Percentiles rank a stretch among this genome's conserved stretches.
Conservation (phyloP, 2,329 filamentous ascomycete species). For the Paecilomyces niveus region DNA sequence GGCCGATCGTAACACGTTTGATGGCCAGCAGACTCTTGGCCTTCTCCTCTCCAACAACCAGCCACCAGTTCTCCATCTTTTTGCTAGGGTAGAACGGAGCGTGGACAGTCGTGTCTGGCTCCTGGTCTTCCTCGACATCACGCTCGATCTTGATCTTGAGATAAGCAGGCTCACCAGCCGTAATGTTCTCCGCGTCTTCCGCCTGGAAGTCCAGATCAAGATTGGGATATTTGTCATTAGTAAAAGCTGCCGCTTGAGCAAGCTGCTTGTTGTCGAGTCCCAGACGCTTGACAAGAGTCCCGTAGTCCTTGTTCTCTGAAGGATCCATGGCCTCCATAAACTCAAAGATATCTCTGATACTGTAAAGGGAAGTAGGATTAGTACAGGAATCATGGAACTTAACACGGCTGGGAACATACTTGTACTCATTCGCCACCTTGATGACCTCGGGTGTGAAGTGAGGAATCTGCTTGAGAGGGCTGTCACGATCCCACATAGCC, state of each 20-base stretch:
- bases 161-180: conserved; percentile 72
- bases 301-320: conserved; percentile 79
- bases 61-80: conserved; percentile 98
- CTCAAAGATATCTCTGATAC: conserved; percentile 86
- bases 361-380: conserved; percentile 32
- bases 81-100: conserved; percentile 87
- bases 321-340: conserved; percentile 99
- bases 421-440: conserved; percentile 71
- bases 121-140: conserved; percentile 66
- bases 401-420: conserved; percentile 45
- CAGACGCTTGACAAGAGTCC: conserved; percentile 67
- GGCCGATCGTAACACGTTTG: conserved; percentile 84
- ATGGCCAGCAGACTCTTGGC: conserved; percentile 83
- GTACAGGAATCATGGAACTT: conserved; percentile 17
- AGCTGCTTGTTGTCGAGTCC: conserved; percentile 75
- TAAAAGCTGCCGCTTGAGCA: conserved; percentile 84
- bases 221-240: conserved; percentile 93
- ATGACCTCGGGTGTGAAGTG: conserved; percentile 82
- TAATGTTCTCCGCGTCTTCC: conserved; percentile 71
- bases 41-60: conserved; percentile 89
- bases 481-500: conserved; percentile 98
- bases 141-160: conserved; percentile 74
- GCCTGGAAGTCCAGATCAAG: conserved; percentile 85
- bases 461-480: conserved; percentile 93
- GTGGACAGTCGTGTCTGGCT: conserved; percentile 77